A percentile compares a stretch with the other conserved stretches of the same genome.
Conservation (phyloP, 2,329 filamentous ascomycete genomes). For the Moelleriella libera region DNA sequence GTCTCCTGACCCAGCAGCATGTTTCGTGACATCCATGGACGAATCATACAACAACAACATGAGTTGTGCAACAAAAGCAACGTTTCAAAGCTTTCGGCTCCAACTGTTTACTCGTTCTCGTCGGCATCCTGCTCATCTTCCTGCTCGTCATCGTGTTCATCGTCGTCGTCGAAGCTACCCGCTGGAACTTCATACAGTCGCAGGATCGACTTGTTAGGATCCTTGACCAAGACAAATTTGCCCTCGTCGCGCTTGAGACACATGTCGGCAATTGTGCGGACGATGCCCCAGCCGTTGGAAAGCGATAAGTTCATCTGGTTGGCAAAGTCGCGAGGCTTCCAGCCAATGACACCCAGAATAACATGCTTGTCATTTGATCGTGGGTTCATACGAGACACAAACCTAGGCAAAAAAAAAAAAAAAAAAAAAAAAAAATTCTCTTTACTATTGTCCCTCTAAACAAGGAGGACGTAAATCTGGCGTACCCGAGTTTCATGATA, state of each 20-base stretch:
- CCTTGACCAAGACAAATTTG: slow-evolving; percentile 73
- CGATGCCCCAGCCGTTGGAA: slow-evolving; percentile 97
- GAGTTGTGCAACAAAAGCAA: neutral
- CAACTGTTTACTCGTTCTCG: slow-evolving; percentile 13
- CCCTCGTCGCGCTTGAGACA: slow-evolving; percentile 63
- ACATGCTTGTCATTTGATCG: slow-evolving; percentile 89
- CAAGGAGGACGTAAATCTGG: slow-evolving; percentile 2
- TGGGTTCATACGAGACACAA: slow-evolving; percentile 88
- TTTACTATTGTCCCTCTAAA: too few relatives aligned
- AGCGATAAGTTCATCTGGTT: slow-evolving; percentile 96
- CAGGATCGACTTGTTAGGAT: slow-evolving; percentile 93
- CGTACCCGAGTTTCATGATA: slow-evolving; percentile 92
- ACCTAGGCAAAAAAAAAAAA: slow-evolving; percentile 34
- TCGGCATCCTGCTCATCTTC: slow-evolving; percentile 30
- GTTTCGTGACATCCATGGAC: too few relatives aligned
- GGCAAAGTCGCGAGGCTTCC: slow-evolving; percentile 96
- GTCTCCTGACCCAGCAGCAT: too few relatives aligned
- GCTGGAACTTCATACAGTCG: slow-evolving; percentile 83
- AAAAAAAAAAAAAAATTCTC: neutral
- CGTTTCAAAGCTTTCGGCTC: neutral
- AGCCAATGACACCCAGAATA: slow-evolving; percentile 86
- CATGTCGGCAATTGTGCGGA: slow-evolving; percentile 96
- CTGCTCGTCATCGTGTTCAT: slow-evolving; percentile 49
- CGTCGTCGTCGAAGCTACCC: slow-evolving; percentile 82
- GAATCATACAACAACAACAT: neutral